Evolutionary conservation across 331 rosid species (phyloP).

Genomic region (Malus hybrid): DNA sequence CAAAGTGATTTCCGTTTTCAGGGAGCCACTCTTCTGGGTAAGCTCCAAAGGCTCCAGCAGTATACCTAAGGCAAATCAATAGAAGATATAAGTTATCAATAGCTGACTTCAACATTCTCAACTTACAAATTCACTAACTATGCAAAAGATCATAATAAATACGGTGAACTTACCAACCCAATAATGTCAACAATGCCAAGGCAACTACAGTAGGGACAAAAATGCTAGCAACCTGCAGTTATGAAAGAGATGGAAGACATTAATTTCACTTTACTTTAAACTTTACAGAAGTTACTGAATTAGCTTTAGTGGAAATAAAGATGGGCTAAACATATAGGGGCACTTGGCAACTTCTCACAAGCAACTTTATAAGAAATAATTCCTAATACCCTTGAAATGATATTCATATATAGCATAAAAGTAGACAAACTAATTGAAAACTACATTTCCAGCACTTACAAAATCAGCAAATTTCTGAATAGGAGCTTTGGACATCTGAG

Average conservation of each 20-base stretch:
- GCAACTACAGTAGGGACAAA: slow-evolving; percentile 84
- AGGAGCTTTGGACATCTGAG: slow-evolving; percentile 99
- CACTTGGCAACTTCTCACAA: background rate
- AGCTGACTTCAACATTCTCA: slow-evolving; percentile 9
- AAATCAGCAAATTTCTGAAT: slow-evolving; percentile 98
- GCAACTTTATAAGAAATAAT: background rate
- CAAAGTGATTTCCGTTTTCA: slow-evolving; percentile 83
- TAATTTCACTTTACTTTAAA: background rate
- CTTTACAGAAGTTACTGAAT: background rate
- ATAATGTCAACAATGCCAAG: slow-evolving; percentile 66
- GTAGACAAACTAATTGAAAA: background rate
- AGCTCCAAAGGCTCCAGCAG: slow-evolving; percentile 69
- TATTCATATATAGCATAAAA: background rate
- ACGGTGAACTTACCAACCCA: slow-evolving; percentile 60
- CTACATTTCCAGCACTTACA: slow-evolving; percentile 50
- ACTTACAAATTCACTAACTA: background rate
- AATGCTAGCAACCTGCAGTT: slow-evolving; percentile 84
- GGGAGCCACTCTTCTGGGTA: slow-evolving; percentile 90
- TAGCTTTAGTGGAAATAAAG: background rate
- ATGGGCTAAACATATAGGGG: background rate
- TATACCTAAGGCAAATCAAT: slow-evolving; percentile 45
- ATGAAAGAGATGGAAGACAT: slow-evolving; percentile 17
- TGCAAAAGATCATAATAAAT: background rate
- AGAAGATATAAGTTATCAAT: slow-evolving; percentile 3
- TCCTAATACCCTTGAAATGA: background rate